These are phyloP conservation scores for Microdochium paspali DNA, from an alignment of 2,329 filamentous ascomycete genomes.

Conservation along the genomic window DNA sequence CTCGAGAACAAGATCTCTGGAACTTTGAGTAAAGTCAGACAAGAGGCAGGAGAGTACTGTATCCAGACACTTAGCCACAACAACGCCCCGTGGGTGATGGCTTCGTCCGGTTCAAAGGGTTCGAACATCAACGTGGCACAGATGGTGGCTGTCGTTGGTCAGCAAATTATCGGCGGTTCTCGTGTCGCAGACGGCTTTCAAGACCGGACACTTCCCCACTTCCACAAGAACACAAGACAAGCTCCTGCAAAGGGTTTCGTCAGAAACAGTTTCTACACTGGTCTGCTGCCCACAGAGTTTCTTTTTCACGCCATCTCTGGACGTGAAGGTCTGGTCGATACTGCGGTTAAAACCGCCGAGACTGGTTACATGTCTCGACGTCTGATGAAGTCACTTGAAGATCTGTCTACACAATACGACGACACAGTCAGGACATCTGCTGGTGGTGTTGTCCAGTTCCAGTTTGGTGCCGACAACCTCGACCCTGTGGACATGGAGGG, in stretches of 20 bases:
- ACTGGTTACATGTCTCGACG: conserved; percentile 98
- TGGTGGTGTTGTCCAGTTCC: conserved; percentile 86
- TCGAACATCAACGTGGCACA: conserved; percentile 97
- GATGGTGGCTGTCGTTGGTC: conserved; percentile 95
- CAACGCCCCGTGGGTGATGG: conserved; percentile 94
- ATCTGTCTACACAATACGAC: conserved; percentile 88
- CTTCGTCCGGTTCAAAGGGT: conserved; percentile 92
- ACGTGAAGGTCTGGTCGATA: conserved; percentile 97
- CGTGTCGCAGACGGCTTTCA: conserved; percentile 96
- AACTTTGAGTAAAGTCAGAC: conserved; percentile 84
- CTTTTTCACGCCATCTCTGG: conserved; percentile 98
- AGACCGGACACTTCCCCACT: conserved; percentile 88
- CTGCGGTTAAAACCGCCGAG: conserved; percentile 96
- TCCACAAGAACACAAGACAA: conserved; percentile 83
- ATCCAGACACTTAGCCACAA: conserved; percentile 81
- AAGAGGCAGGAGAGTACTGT: conserved; percentile 84
- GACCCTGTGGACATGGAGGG: conserved; percentile 98
- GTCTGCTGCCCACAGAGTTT: conserved; percentile 83
- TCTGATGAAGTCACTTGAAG: conserved; percentile 95
- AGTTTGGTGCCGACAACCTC: conserved; percentile 91
- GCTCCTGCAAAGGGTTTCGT: conserved; percentile 97
- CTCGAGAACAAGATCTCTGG: conserved; percentile 86
- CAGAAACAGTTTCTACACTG: conserved; percentile 92
- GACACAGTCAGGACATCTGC: conserved; percentile 88
- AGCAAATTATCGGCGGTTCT: conserved; percentile 91